These are phyloP conservation scores for Lumnitzera racemosa DNA, from an alignment of 345 rosid genomes.

Conservation along the genomic window DNA sequence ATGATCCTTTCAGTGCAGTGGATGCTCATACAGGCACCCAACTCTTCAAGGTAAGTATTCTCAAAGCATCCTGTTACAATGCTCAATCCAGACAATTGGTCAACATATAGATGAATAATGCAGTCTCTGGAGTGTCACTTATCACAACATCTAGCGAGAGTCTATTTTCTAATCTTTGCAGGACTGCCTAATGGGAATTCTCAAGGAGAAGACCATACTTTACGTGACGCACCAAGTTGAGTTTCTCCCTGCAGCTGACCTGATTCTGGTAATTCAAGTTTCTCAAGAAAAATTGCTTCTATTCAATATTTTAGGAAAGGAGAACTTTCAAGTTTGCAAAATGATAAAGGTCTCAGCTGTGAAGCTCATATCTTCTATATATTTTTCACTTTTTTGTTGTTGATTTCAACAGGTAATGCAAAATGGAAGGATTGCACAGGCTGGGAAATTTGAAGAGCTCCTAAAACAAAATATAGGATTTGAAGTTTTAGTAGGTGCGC, in stretches of 20 bases:
- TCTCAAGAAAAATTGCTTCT: not conserved
- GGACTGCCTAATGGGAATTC: slow-evolving; percentile 88
- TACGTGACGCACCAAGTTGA: slow-evolving; percentile 97
- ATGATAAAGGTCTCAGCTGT: no score
- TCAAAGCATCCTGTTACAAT: no score
- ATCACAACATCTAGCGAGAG: no score
- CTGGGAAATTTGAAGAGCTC: slow-evolving; percentile 70
- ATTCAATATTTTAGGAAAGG: not conserved
- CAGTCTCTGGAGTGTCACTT: no score
- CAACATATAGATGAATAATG: not conserved
- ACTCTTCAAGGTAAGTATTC: slow-evolving; percentile 52
- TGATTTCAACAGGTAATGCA: slow-evolving; percentile 64
- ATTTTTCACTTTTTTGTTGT: not conserved
- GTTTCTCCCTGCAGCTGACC: slow-evolving; percentile 91
- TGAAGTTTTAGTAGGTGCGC: slow-evolving; percentile 89
- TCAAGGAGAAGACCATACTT: slow-evolving; percentile 65
- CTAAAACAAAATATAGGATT: slow-evolving; percentile 74
- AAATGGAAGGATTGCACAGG: slow-evolving; percentile 81
- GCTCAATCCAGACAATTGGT: not conserved
- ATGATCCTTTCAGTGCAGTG: slow-evolving; percentile 95
- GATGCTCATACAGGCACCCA: slow-evolving; percentile 95
- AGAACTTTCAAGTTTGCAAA: no score
- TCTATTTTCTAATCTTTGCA: slow-evolving; percentile 14
- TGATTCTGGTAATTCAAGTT: slow-evolving; percentile 60
- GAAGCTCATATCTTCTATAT: no score